Percentiles rank a stretch among this genome's conserved stretches.
Conservation (phyloP, 805 yeast genomes). For the Nakazawaea anatomiae region DNA sequence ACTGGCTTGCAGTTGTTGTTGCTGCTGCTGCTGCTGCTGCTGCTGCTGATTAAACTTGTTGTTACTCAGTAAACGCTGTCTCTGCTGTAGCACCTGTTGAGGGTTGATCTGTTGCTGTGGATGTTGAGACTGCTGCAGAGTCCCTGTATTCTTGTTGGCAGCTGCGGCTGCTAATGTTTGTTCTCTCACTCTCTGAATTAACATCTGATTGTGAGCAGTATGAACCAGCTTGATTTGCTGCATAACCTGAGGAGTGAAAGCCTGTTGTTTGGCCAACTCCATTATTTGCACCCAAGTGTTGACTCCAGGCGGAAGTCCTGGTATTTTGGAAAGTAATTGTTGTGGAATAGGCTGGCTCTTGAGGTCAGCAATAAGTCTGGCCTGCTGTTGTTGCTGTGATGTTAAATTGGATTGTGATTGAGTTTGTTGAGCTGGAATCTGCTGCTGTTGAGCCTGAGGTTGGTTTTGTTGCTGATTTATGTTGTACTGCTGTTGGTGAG, state of each 20-base stretch:
- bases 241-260: conserved; percentile 52
- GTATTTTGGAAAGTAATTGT: conserved; percentile 56
- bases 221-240: conserved; percentile 62
- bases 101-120: conserved; percentile 18
- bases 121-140: conserved; percentile 22
- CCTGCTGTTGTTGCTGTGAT: conserved; percentile 12
- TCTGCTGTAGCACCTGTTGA: conserved; percentile 8
- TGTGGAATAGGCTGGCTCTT: conserved; percentile 70
- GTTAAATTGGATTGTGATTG: conserved; percentile 9
- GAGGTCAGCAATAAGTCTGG: conserved; percentile 30
- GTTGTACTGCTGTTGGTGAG: conserved; percentile 10
- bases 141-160: conserved; percentile 9
- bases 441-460: conserved; percentile 1
- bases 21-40: conserved; percentile 14
- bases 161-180: conserved; percentile 19
- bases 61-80: conserved; percentile 7
- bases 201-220: conserved; percentile 56
- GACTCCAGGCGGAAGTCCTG: conserved; percentile 71
- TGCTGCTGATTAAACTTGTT: conserved; percentile 7
- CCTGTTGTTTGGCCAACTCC: conserved; percentile 52
- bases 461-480: conserved; percentile 7
- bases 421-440: conserved; percentile 5
- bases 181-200: conserved; percentile 30
- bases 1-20: conserved; percentile 9
- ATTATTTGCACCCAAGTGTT: conserved; percentile 79